Evolutionary conservation across 2,329 filamentous ascomycete species (phyloP).

Genomic region (Ophiostoma piceae): DNA sequence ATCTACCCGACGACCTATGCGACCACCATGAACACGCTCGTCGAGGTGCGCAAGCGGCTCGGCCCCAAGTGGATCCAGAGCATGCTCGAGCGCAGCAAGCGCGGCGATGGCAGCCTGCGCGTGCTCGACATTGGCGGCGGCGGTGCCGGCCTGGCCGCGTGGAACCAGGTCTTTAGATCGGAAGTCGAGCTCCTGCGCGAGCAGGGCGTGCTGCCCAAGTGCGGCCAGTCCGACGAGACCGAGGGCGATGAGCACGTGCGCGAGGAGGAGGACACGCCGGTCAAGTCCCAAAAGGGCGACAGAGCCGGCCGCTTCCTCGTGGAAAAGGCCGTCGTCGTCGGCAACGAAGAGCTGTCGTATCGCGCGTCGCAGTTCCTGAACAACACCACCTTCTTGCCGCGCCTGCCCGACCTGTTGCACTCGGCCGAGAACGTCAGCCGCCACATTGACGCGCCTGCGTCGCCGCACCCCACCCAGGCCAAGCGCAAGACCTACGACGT

Average conservation of each 20-base stretch:
- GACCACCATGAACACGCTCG: conserved; percentile 59
- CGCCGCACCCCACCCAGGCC: conserved; percentile 37
- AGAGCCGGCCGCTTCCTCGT: conserved; percentile 39
- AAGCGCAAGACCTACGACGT: conserved; percentile 78
- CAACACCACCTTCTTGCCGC: conserved; percentile 86
- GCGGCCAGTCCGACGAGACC: conserved; percentile 35
- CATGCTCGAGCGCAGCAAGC: conserved; percentile 52
- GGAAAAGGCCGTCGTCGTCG: conserved; percentile 75
- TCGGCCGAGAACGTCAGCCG: conserved; percentile 54
- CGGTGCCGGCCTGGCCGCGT: conserved; percentile 68
- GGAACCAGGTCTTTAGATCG: conserved; percentile 70
- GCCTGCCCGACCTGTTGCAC: conserved; percentile 80
- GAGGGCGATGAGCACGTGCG: not conserved
- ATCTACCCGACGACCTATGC: conserved; percentile 68
- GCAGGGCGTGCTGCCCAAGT: conserved; percentile 53
- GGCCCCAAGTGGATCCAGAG: conserved; percentile 65
- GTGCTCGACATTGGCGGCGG: conserved; percentile 71
- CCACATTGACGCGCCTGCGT: conserved; percentile 53
- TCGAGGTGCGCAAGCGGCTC: conserved; percentile 68
- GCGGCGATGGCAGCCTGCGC: conserved; percentile 51
- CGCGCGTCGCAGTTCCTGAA: conserved; percentile 72
- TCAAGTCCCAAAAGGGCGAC: not conserved
- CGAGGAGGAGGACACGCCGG: not conserved
- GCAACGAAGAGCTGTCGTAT: conserved; percentile 66
- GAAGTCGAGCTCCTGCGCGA: conserved; percentile 71